A percentile compares a stretch with the other conserved stretches of the same genome.
Evolutionary conservation across 306 rosid species (phyloP).

Genomic region (Acacia acuminata): DNA sequence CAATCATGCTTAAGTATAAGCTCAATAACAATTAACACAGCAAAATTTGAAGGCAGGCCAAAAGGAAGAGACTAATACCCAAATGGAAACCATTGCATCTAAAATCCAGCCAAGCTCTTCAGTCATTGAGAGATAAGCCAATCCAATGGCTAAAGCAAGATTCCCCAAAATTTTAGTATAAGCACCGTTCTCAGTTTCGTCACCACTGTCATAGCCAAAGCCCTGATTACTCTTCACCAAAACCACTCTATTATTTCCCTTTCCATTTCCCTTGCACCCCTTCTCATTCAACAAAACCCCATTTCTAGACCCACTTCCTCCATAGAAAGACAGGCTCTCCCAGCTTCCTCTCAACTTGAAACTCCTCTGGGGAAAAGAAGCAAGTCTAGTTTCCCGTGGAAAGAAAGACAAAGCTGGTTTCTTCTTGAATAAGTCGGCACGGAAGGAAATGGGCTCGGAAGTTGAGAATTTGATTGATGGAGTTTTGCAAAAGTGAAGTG

Average conservation of each 20-base stretch:
- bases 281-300: constrained; percentile 33
- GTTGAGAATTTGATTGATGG: constrained; percentile 34
- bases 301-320: constrained; percentile 10
- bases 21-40: not conserved
- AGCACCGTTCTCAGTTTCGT: constrained; percentile 48
- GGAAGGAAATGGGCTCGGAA: constrained; percentile 30
- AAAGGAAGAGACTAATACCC: constrained; percentile 46
- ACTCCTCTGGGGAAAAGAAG: constrained; percentile 27
- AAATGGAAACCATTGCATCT: constrained; percentile 67
- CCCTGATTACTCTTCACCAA: constrained; percentile 56
- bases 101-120: constrained; percentile 79
- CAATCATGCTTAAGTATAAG: not conserved
- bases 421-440: constrained; percentile 24
- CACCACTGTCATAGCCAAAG: constrained; percentile 59
- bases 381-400: constrained; percentile 21
- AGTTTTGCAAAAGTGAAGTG: constrained; percentile 32
- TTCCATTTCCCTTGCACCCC: constrained; percentile 37
- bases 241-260: constrained; percentile 44
- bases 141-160: constrained; percentile 64
- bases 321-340: constrained; percentile 26
- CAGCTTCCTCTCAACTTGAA: constrained; percentile 34
- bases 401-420: constrained; percentile 32
- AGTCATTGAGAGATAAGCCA: constrained; percentile 65
- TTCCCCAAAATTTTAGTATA: constrained; percentile 62
- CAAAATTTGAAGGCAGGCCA: not conserved